Base-by-base conservation (phyloP, 441 rosid genomes). In the Corymbia calophylla region DNA sequence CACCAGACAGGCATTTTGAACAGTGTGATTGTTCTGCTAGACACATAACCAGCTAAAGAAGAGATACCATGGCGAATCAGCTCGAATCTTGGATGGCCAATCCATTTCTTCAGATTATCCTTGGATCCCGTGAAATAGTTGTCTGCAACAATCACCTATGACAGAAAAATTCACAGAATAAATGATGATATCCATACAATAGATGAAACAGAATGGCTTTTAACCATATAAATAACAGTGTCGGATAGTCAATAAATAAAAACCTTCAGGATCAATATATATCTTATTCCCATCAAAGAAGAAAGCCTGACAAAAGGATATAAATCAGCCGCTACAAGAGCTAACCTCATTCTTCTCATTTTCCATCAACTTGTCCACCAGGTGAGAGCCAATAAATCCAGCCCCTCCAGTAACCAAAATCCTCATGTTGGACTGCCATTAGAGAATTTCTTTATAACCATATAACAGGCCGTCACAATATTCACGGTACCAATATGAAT, bases 331-430 rank as follows among this genome's bases (percentile, higher is more conserved):
- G 51, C 84, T 39, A 73, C 5, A 9, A 73, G 51, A 73, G 21
- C 51, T 11, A 31, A 86, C 88, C 88, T 86, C 88, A 29, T 86
- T 86, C 66, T 86, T 98, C 88, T 97, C 99, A 87, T 98, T 97
- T 92, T 97, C 96, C 99, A 98, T 98, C 93, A 98, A 91, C 92
- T 68, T 96, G 93, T 98, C 99, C 89, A 98, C 99, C 27, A 97
- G 88, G 90, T 98, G 99, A 55, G 99, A 97, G 68, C 99, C 99
- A 14, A 97, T 97, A 91, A 97, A 97, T 90, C 99, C 99, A 94
- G 99, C 99, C 92, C 99, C 99, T 90, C 99, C 99, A 55, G 99
- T 96, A 27, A 97, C 95, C 94, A 98, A 94, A 89, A 98, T 97
- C 92, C 99, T 95, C 99, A 96, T 95, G 88, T 98, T 97, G 17